Conservation (phyloP, 1,139 yeast species). For the Pichia sp. region DNA sequence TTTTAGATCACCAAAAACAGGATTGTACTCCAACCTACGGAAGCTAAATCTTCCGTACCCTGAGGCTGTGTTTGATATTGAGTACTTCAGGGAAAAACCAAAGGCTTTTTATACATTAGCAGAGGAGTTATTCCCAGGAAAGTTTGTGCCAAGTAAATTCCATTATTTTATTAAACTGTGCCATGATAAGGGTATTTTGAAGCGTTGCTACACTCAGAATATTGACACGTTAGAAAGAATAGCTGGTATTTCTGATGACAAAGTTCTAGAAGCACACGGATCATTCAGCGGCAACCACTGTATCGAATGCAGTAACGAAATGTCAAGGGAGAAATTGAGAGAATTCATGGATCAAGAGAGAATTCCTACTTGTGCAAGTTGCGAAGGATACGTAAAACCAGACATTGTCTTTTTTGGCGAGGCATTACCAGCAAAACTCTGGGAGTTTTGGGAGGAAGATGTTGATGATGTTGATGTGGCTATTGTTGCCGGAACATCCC, state of each 20-base stretch:
- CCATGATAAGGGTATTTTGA: slow-evolving; percentile 56
- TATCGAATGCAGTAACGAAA: slow-evolving; percentile 61
- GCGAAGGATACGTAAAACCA: slow-evolving; percentile 81
- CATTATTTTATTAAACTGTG: slow-evolving; percentile 67
- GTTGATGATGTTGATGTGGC: slow-evolving; percentile 59
- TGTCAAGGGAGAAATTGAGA: slow-evolving; percentile 49
- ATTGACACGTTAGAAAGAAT: slow-evolving; percentile 86
- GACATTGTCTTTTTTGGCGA: slow-evolving; percentile 94
- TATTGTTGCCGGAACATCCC: slow-evolving; percentile 87
- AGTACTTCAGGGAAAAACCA: slow-evolving; percentile 69
- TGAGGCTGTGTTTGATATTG: slow-evolving; percentile 92
- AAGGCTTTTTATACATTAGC: slow-evolving; percentile 82
- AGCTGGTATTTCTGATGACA: slow-evolving; percentile 66
- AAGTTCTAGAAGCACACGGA: slow-evolving; percentile 89
- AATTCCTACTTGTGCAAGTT: slow-evolving; percentile 40
- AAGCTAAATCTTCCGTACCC: slow-evolving; percentile 79
- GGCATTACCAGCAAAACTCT: slow-evolving; percentile 65
- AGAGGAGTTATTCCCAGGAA: slow-evolving; percentile 81
- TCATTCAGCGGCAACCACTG: slow-evolving; percentile 85
- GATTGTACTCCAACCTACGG: slow-evolving; percentile 77
- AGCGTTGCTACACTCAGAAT: slow-evolving; percentile 83
- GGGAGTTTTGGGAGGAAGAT: slow-evolving; percentile 66
- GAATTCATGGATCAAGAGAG: slow-evolving; percentile 30
- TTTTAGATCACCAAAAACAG: slow-evolving; percentile 87
- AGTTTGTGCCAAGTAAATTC: slow-evolving; percentile 75